Percentiles rank a stretch among this genome's conserved stretches.
Conservation (phyloP, 148 eudicot genomes). For the Rhododendron henanense region DNA sequence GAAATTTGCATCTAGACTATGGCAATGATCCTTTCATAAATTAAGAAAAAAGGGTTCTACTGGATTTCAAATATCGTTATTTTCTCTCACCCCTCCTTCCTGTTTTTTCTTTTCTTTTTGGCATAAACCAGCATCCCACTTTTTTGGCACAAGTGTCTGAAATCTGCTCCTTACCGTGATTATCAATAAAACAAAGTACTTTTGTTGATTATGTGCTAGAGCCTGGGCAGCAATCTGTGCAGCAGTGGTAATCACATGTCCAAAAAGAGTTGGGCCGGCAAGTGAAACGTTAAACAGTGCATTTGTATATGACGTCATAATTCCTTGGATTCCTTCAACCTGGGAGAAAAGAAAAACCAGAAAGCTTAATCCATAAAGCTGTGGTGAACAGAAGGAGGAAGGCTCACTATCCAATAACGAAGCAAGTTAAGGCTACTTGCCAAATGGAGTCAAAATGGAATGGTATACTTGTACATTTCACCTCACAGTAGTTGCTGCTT, state of each 20-base stretch:
- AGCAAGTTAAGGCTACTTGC: neutral
- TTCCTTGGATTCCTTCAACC: constrained; percentile 98
- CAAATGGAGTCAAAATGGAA: neutral
- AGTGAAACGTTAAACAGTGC: constrained; percentile 90
- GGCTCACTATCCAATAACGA: neutral
- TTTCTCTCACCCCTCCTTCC: neutral
- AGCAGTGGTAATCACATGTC: constrained; percentile 73
- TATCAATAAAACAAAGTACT: constrained; percentile 81
- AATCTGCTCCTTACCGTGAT: constrained; percentile 63
- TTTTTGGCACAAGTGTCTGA: neutral
- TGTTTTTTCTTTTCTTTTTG: neutral
- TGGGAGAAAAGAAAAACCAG: constrained; percentile 26
- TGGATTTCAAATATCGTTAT: neutral
- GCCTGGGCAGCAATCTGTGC: constrained; percentile 71
- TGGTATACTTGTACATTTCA: constrained; percentile 15
- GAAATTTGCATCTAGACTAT: neutral
- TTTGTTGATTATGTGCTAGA: constrained; percentile 52
- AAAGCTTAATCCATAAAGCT: neutral
- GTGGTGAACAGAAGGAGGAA: constrained; percentile 4
- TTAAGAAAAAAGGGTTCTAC: neutral
- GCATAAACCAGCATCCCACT: neutral
- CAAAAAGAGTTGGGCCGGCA: constrained; percentile 98
- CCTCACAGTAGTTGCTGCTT: constrained; percentile 92
- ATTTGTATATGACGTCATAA: constrained; percentile 73
- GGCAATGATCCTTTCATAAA: neutral